A percentile compares a stretch with the other conserved stretches of the same genome.
phyloP scores from a whole-genome alignment of 2,329 filamentous ascomycete genomes.

The Monosporascus sp. region DNA sequence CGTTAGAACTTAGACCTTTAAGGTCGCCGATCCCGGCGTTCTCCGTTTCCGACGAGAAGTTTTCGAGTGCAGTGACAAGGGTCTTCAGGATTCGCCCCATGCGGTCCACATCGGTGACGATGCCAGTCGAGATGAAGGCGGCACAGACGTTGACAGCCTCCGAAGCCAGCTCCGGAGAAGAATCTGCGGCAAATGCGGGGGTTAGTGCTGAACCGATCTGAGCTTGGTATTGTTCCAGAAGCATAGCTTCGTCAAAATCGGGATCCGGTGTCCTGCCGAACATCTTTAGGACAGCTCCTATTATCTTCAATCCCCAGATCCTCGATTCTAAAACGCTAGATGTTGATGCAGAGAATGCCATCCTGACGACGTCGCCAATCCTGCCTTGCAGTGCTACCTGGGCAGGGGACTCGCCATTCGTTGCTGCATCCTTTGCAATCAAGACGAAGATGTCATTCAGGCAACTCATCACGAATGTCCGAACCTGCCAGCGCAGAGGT shows the following conservation, averaged over 20 bases:
- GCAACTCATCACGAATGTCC: constrained; percentile 87
- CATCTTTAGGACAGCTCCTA: constrained; percentile 89
- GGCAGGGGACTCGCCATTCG: constrained; percentile 72
- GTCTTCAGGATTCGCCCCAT: constrained; percentile 98
- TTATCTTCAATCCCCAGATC: constrained; percentile 87
- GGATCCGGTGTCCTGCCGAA: constrained; percentile 95
- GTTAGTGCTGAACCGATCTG: constrained; percentile 96
- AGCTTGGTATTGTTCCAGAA: constrained; percentile 96
- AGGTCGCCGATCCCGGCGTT: constrained; percentile 88
- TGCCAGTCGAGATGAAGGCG: constrained; percentile 95
- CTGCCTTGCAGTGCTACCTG: constrained; percentile 74
- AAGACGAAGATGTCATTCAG: constrained; percentile 77
- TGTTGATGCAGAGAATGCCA: constrained; percentile 96
- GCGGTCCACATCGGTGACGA: constrained; percentile 94
- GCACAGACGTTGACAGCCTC: constrained; percentile 97
- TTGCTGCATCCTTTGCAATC: constrained; percentile 71
- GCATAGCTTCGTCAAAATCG: constrained; percentile 93
- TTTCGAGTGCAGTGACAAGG: constrained; percentile 83
- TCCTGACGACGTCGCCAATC: constrained; percentile 88
- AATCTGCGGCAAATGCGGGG: constrained; percentile 91
- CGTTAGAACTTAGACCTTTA: constrained; percentile 88
- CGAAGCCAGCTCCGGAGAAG: constrained; percentile 89
- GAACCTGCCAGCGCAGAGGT: constrained; percentile 89
- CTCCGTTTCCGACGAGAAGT: constrained; percentile 77
- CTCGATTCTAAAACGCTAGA: constrained; percentile 85